Evolutionary conservation across 139 green algal species (phyloP).

Genomic region (Coccomyxa sp.): DNA sequence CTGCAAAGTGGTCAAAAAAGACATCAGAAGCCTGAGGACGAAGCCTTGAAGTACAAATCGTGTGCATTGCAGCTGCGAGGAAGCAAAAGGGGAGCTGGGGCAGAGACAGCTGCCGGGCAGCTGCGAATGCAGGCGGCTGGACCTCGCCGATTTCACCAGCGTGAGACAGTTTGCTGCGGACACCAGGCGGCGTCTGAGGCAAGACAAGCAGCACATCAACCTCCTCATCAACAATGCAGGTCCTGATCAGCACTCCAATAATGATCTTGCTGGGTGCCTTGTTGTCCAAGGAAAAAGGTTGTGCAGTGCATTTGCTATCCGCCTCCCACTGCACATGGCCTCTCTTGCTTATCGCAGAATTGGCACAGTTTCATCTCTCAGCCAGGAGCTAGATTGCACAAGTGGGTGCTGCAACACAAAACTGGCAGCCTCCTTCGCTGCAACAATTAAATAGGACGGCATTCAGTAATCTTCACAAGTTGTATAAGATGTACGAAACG

Average conservation of each 20-base stretch:
- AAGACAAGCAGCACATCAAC: conserved; percentile 9
- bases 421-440: neutral
- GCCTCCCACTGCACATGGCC: neutral
- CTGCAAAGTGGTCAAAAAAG: neutral
- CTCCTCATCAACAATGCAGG: conserved; percentile 66
- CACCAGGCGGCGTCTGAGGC: neutral
- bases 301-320: neutral
- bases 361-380: neutral
- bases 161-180: conserved; percentile 38
- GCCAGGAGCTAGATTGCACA: neutral
- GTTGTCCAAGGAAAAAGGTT: neutral
- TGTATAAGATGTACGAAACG: neutral
- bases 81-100: conserved; percentile 27
- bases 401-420: neutral
- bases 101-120: conserved; percentile 3
- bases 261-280: neutral
- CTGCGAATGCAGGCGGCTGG: conserved; percentile 36
- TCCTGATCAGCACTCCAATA: neutral
- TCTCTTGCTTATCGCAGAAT: neutral
- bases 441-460: neutral
- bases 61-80: conserved; percentile 18
- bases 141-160: conserved; percentile 40
- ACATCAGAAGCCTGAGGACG: neutral
- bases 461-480: neutral
- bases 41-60: neutral